Base-by-base conservation (phyloP, 139 green algal species). In the Picochlorum costavermella region DNA sequence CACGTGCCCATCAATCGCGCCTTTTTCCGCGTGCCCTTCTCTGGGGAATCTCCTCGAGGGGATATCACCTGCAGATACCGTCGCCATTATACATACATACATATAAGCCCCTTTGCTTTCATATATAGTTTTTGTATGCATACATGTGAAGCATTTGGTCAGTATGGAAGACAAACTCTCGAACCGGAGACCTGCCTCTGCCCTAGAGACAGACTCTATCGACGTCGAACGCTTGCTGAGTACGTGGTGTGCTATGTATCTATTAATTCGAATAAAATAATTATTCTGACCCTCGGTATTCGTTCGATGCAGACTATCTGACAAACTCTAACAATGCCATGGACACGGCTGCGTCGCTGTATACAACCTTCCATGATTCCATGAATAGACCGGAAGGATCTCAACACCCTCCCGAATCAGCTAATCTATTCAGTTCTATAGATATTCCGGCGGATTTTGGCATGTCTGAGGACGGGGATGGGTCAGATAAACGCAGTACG, bases 361-460 rank as follows among this genome's bases (percentile, higher is more conserved):
- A 53, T 53, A 53, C 46, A 28, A 53, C 46, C 17, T 53, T 28
- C 14, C 16, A 53, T 23, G n/a, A 20, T 20, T 23, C 16, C 6
- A 9, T 11, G 0, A 53, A 20, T 53, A 23, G 46, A 40, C 8
- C 9, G 33, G 5, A 6, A 13, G 31, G 56, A 23, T 23, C 56
- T 62, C 30, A 62, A 40, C 33, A 9, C 33, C 33, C 33, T 40
- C 8, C 33, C 11, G 33, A 40, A 9, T 6, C 63, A 5, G 63
- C 70, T 26, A 76, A 76, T 23, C 56, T 76, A 28, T 76, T 76
- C 31, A 72, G 63, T 36, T 67, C 44, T 49, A 76, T 76, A 28
- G 29, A 48, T 56, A 31, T 76, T 26, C 55, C 63, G 5, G 63
- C 43, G 17, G 70, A 67, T 11, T 63, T 61, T 49, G 68, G 70